These are phyloP conservation scores for Termitomyces sp. DNA, from an alignment of 768 basidiomycete genomes.

Conservation along the genomic window DNA sequence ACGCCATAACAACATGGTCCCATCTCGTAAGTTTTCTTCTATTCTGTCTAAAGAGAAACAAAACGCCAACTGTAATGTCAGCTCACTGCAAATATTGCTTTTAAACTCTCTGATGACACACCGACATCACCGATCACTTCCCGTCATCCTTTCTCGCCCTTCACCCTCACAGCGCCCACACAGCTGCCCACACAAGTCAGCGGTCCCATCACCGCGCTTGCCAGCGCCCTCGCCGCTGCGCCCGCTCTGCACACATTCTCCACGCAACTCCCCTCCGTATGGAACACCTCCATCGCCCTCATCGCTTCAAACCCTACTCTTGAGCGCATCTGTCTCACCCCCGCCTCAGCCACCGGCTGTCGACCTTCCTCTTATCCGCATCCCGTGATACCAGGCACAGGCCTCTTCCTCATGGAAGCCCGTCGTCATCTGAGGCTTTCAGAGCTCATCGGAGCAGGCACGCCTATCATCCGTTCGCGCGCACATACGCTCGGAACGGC, in stretches of 20 bases:
- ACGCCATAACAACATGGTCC: constrained; percentile 38
- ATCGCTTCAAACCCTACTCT: constrained; percentile 47
- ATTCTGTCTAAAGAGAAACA: not conserved
- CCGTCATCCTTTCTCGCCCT: constrained; percentile 4
- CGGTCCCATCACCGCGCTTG: constrained; percentile 26
- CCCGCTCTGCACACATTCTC: constrained; percentile 43
- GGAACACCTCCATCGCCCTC: constrained; percentile 52
- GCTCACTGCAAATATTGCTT: constrained; percentile 52
- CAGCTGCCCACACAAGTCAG: constrained; percentile 41
- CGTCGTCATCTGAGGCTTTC: constrained; percentile 46
- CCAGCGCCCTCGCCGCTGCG: constrained; percentile 34
- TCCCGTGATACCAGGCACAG: constrained; percentile 33
- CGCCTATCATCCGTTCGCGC: constrained; percentile 23
- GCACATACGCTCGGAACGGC: constrained; percentile 24
- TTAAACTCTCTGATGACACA: constrained; percentile 51
- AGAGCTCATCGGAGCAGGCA: constrained; percentile 54
- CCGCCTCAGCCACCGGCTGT: not conserved
- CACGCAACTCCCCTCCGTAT: constrained; percentile 54
- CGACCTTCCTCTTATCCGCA: not conserved
- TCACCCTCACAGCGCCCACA: constrained; percentile 21
- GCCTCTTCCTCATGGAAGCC: constrained; percentile 57
- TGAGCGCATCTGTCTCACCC: not conserved
- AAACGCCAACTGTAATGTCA: constrained; percentile 25
- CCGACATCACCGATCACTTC: constrained; percentile 22
- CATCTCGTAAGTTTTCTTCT: constrained; percentile 39